Base-by-base conservation (phyloP, 306 rosid genomes). In the peach (Prunus persica) region DNA sequence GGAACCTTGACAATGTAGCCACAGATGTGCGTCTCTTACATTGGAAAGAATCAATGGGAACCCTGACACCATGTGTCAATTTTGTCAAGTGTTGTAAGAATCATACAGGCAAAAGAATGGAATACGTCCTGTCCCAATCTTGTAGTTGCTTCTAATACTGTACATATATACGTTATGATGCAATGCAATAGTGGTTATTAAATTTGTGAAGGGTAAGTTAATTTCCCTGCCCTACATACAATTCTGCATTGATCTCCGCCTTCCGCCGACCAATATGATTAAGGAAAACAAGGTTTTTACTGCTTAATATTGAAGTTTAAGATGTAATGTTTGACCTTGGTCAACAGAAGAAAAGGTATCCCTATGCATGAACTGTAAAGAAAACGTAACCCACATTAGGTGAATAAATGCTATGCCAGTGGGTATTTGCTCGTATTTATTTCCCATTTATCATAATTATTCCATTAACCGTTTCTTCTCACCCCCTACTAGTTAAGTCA, bases 11-110 rank as follows among this genome's bases (percentile, higher is more conserved):
- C 43, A 38, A 7, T 38, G 43, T 38, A 38, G 43, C 8, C 43
- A 1, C 43, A 7, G 43, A 56, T n/a, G 14, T 56, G 25, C 14
- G 20, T 56, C 62, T 55, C 27, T 55, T 55, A 70, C 13, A 9
- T 71, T 12, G 50, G 32, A 30, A 70, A 51, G 62, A 28, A 12
- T 71, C 34, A 32, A 71, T 71, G 51, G 34, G 76, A 55, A 54
- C 15, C 11, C 19, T 3, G 52, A 20, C 8, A 54, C 18, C n/a
- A 3, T 20, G 76, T 16, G 34, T 55, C 60, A 43, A 38, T 71
- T 55, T 71, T 55, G 19, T 25, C 1, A 51, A 8, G 25, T n/a
- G 3, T 45, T 69, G 74, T 69, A 28, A 46, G 14, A 43, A 67
- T 43, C 14, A 22, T 13, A 20, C 72, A 22, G 34, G 56, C 72